Base-by-base conservation (phyloP, 2,329 filamentous ascomycete genomes). In the Blastomyces percursus region DNA sequence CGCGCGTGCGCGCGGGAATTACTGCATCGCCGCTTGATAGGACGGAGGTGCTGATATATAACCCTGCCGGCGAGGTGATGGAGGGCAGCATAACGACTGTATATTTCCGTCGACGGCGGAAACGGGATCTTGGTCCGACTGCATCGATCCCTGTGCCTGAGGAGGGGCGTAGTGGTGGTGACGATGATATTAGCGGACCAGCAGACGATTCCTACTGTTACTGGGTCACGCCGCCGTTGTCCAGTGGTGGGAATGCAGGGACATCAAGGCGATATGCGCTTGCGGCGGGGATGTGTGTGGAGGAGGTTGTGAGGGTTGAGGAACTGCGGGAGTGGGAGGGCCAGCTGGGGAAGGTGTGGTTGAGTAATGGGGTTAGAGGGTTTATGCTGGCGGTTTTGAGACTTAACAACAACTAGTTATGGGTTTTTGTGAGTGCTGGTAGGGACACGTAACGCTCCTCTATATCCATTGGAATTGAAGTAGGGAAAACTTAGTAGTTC, bases 351-450 rank as follows among this genome's bases (percentile, higher is more conserved):
- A 81, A 86, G 61, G 88, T 92, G 65, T 96, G 91, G 89, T 77
- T 96, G 61, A 96, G 91, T 73, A 96, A 93, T 73, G 91, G 89
- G 0, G 88, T 93, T 1, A 83, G 88, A 66, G 93, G 93, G 0
- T 96, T 96, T 67, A 79, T 86, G 51, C 70, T 64, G n/a, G 76
- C 74, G 35, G 64, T 68, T 38, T 62, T 64, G 42, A 55, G 19
- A 14, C 40, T 42, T 16, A 16, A 42, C 16, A 42, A 42, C 9
- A 42, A 6, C 3, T 42, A 42, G 40, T 35, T 35, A 35, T 6
- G 8, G 32, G 32, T 35, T 35, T 35, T 3, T 35, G 32, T 35
- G 32, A 6, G 32, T 35, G 32, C 32, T 35, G 32, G 32, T 35
- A 35, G 32, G 32, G 32, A 30, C 4, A 30, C 2, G 32, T 35